These are phyloP conservation scores for Grigorovia humatica DNA, from an alignment of 805 yeast species.

Conservation along the genomic window DNA sequence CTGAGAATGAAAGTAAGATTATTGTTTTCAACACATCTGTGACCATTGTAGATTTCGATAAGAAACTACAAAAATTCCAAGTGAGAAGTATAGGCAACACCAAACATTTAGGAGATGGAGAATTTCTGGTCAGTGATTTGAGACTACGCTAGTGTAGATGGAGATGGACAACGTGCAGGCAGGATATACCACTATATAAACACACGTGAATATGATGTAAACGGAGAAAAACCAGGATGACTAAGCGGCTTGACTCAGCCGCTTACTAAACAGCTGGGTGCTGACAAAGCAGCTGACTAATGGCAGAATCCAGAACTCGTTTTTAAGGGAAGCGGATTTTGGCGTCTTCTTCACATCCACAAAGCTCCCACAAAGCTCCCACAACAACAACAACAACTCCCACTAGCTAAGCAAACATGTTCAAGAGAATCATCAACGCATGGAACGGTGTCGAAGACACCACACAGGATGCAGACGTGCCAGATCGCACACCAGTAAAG, in stretches of 20 bases:
- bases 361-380: neutral
- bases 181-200: too few species aligned
- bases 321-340: neutral
- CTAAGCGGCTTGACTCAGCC: neutral
- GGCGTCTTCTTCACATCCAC: neutral
- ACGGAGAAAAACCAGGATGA: neutral
- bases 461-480: neutral
- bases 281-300: neutral
- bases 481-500: slow-evolving; percentile 2
- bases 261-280: neutral
- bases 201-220: neutral
- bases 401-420: slow-evolving; percentile 7
- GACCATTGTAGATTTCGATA: slow-evolving; percentile 50
- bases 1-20: slow-evolving; percentile 34
- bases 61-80: slow-evolving; percentile 30
- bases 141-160: slow-evolving; percentile 33
- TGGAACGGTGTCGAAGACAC: slow-evolving; percentile 19
- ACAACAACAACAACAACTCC: neutral
- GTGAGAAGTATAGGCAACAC: slow-evolving; percentile 57
- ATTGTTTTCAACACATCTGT: slow-evolving; percentile 73
- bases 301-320: too few species aligned
- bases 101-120: slow-evolving; percentile 49
- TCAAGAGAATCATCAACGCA: slow-evolving; percentile 18
- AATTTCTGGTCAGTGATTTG: slow-evolving; percentile 41
- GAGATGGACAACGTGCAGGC: too few species aligned